Conservation (phyloP, 2,329 filamentous ascomycete species). For the Fusarium palustre region DNA sequence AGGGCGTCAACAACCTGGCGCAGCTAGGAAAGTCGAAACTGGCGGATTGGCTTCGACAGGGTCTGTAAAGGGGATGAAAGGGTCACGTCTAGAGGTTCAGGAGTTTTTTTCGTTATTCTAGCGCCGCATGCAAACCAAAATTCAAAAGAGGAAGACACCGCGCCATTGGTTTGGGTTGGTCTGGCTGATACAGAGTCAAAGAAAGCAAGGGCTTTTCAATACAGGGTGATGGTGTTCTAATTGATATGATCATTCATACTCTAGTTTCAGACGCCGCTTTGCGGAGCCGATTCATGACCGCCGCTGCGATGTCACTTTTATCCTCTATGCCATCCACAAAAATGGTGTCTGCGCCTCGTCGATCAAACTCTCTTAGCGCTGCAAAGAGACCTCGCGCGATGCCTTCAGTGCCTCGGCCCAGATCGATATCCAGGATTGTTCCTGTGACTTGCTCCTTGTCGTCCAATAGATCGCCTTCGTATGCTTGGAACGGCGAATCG, state of each 20-base stretch:
- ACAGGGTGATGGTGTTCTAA: conserved; percentile 47
- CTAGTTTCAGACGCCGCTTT: conserved; percentile 77
- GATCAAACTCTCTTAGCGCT: conserved; percentile 85
- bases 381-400: conserved; percentile 92
- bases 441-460: conserved; percentile 51
- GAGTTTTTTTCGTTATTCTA: conserved; percentile 48
- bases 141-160: conserved; percentile 39
- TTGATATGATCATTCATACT: conserved; percentile 56
- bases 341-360: conserved; percentile 81
- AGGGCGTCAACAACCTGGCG: conserved; percentile 93
- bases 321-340: conserved; percentile 90
- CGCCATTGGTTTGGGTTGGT: conserved; percentile 39
- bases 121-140: conserved; percentile 46
- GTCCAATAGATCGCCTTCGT: conserved; percentile 55
- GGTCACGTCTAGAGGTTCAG: conserved; percentile 34
- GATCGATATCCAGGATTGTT: conserved; percentile 73
- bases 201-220: conserved; percentile 34
- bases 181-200: conserved; percentile 37
- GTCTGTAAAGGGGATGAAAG: conserved; percentile 63
- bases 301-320: conserved; percentile 84
- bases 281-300: conserved; percentile 84
- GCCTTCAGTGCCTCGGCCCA: conserved; percentile 76
- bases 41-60: conserved; percentile 89
- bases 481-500: conserved; percentile 55
- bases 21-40: conserved; percentile 93